Evolutionary conservation across 192 early-diverging fungal genomes (phyloP).

Genomic region (Coemansia sp.): DNA sequence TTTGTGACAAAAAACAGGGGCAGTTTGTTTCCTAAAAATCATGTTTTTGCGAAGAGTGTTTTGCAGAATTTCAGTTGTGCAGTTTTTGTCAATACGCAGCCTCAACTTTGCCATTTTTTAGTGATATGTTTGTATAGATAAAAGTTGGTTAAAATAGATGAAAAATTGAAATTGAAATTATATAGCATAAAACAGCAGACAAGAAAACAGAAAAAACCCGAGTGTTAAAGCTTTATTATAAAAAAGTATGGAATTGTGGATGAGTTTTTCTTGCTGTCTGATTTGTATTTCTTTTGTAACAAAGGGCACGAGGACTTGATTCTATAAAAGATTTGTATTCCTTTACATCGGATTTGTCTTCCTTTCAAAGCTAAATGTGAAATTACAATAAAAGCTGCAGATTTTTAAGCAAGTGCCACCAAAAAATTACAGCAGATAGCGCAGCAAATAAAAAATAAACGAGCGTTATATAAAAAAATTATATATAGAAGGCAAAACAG

Average conservation of each 20-base stretch:
- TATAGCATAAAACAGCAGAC: not conserved
- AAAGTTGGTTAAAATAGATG: not conserved
- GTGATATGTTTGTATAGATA: not conserved
- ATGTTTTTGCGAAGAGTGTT: not conserved
- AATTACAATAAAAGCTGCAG: not conserved
- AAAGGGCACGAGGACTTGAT: too few relatives aligned
- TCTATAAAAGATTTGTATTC: not conserved
- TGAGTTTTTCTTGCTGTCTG: not conserved
- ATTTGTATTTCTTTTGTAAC: not conserved
- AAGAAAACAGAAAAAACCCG: not conserved
- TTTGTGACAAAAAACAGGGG: not conserved
- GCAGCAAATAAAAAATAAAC: not conserved
- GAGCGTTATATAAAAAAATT: not conserved
- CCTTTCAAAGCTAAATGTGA: not conserved
- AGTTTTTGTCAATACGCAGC: not conserved
- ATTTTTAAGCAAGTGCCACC: not conserved
- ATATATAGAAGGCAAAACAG: not conserved
- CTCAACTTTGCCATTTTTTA: slow-evolving; percentile 1
- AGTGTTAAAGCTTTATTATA: not conserved
- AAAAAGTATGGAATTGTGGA: not conserved
- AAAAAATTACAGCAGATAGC: not conserved
- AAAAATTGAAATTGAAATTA: not conserved
- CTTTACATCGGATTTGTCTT: not conserved
- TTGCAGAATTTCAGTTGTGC: not conserved
- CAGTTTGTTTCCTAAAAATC: not conserved